phyloP scores from a whole-genome alignment of 2,329 filamentous ascomycete species.

The Cordyceps cateniannulata region DNA sequence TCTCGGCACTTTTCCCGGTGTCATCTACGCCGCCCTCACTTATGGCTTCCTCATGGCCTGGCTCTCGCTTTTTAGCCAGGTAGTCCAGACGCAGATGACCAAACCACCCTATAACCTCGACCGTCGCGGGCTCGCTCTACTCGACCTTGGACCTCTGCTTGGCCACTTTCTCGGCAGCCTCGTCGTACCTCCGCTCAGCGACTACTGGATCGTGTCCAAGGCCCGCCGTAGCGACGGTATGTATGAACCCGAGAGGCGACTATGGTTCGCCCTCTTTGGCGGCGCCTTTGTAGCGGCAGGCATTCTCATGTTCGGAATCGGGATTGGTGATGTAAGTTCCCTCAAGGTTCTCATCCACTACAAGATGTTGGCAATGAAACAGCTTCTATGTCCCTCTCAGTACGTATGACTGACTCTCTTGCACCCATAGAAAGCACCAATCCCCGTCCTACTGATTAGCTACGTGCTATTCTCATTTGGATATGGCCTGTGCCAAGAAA shows the following conservation, averaged over 20 bases:
- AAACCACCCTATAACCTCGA: neutral
- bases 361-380: neutral
- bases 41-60: conserved; percentile 8
- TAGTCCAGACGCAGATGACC: neutral
- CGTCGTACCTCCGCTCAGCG: neutral
- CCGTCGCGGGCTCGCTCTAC: neutral
- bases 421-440: neutral
- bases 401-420: neutral
- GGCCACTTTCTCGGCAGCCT: conserved; percentile 1
- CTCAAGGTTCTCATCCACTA: neutral
- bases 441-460: neutral
- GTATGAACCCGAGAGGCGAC: conserved; percentile 9
- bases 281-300: neutral
- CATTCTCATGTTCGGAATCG: neutral
- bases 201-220: neutral
- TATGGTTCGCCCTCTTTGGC: neutral
- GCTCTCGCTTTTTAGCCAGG: neutral
- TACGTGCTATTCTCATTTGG: neutral
- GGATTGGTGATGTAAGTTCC: neutral
- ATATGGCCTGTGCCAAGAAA: neutral
- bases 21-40: conserved; percentile 2
- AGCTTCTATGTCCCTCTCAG: neutral
- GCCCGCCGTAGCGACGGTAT: neutral
- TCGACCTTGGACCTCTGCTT: neutral
- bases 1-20: neutral